Base-by-base conservation (phyloP, 2,329 filamentous ascomycete species). In the Aspergillus udagawae region DNA sequence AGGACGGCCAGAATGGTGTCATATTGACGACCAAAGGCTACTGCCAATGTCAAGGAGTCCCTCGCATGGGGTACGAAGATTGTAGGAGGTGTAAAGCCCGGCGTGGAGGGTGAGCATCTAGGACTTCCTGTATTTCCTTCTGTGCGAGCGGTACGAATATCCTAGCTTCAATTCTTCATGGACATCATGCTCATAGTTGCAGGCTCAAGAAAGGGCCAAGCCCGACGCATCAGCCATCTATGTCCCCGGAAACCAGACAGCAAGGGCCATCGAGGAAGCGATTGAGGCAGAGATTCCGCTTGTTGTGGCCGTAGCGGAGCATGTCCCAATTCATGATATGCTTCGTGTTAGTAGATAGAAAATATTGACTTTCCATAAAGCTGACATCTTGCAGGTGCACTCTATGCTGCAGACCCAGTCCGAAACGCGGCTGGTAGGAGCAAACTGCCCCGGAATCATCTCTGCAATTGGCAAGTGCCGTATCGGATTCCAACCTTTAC, bases 381-480 rank as follows among this genome's bases (percentile, higher is more conserved):
- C 8, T 28, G 10, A 35, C 49, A 52, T 45, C 21, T 20, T 35
- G 3, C 55, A 88, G 75, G 84, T 89, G 52, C 86, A 90, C 52
- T 86, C 86, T 25, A 86, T 91, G 51, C 80, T 92, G 4, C 80
- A 84, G 60, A 88, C 87, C 0, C 90, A 92, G 68, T 86, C 82
- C 1, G 87, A 83, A 63, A 89, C 87, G 0, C 80, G 90, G 6
- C 80, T 93, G 0, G 87, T 93, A 0, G 90, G 90, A 1, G 87
- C 90, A n/a, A 93, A 92, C 69, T 89, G 87, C 21, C 89, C 90
- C 0, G 90, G 90, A 0, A 91, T 93, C 60, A 91, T 92, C 56
- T 88, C 88, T 3, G 86, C 89, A 0, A 82, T 86, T 23, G 86
- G 85, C 2, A 83, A 81, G 65, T 92, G 89, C 64, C 80, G 86